Percentiles rank a stretch among this genome's conserved stretches.
These are phyloP conservation scores for Gracilariopsis chorda DNA, from an alignment of 23 red algal genomes.

Conservation along the genomic window DNA sequence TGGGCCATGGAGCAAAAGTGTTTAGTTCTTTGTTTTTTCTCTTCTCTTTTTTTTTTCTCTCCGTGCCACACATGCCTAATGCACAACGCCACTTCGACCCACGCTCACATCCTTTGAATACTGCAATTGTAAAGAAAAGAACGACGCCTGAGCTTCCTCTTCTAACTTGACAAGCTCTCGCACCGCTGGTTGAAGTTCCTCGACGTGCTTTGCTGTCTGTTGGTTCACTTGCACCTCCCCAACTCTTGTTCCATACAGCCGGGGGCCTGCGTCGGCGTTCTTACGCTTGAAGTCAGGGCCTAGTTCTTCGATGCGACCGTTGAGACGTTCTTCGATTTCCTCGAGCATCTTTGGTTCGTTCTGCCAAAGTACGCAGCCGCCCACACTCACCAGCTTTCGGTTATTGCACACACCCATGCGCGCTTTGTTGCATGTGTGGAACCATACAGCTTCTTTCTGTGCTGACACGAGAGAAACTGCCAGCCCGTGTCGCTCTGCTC, in stretches of 20 bases:
- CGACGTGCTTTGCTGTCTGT: constrained; percentile 43
- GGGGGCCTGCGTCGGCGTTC: constrained; percentile 1
- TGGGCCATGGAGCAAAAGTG: too few relatives aligned
- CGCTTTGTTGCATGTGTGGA: constrained; percentile 69
- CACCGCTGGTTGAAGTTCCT: constrained; percentile 48
- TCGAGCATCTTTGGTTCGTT: constrained; percentile 81
- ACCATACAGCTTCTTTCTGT: constrained; percentile 88
- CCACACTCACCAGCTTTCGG: constrained; percentile 58
- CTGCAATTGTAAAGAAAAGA: constrained; percentile 43
- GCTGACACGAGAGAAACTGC: constrained; percentile 81
- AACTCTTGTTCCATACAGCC: constrained; percentile 33
- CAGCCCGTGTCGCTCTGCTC: constrained; percentile 77
- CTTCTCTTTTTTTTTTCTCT: not conserved
- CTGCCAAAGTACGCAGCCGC: constrained; percentile 85
- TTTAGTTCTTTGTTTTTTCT: not conserved
- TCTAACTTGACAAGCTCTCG: constrained; percentile 44
- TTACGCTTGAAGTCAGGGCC: constrained; percentile 54
- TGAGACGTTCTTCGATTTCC: constrained; percentile 68
- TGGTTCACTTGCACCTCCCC: constrained; percentile 31
- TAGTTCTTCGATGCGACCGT: constrained; percentile 62
- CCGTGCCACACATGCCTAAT: not conserved
- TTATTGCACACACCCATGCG: constrained; percentile 73
- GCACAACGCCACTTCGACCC: not conserved
- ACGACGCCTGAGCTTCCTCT: constrained; percentile 58
- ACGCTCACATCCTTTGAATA: not conserved